Evolutionary conservation across 805 yeast species (phyloP).

Genomic region (Babjeviella inositovora): DNA sequence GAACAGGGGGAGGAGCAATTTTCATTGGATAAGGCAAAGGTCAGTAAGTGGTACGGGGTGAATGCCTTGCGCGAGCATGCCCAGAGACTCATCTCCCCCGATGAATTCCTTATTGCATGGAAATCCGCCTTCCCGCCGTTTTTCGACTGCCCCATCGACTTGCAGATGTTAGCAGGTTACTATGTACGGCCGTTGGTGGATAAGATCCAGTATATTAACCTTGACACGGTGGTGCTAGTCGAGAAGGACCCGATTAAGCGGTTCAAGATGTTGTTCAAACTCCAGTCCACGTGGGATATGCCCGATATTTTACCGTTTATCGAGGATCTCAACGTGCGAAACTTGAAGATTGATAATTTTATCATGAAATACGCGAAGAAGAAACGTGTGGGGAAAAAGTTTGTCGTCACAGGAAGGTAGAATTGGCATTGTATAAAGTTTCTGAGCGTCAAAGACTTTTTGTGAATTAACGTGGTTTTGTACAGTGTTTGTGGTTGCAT

Average conservation of each 20-base stretch:
- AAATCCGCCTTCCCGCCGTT: constrained; percentile 46
- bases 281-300: constrained; percentile 46
- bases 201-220: constrained; percentile 36
- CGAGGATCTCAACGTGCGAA: constrained; percentile 36
- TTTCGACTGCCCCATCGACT: constrained; percentile 41
- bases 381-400: constrained; percentile 24
- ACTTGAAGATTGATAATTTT: constrained; percentile 37
- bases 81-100: constrained; percentile 9
- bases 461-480: too few species aligned
- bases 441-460: too few species aligned
- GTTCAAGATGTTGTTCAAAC: constrained; percentile 30
- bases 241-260: constrained; percentile 31
- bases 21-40: constrained; percentile 19
- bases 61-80: constrained; percentile 18
- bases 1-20: constrained; percentile 8
- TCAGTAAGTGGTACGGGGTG: constrained; percentile 52
- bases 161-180: constrained; percentile 36
- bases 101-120: constrained; percentile 52
- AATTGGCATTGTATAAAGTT: too few species aligned
- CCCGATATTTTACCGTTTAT: constrained; percentile 49
- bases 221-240: constrained; percentile 21
- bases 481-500: too few species aligned
- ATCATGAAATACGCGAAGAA: constrained; percentile 48
- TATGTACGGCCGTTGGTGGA: constrained; percentile 28
- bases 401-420: constrained; percentile 13